Evolutionary conservation across 2,329 filamentous ascomycete genomes (phyloP).

Genomic region (Thielaviopsis euricoi): DNA sequence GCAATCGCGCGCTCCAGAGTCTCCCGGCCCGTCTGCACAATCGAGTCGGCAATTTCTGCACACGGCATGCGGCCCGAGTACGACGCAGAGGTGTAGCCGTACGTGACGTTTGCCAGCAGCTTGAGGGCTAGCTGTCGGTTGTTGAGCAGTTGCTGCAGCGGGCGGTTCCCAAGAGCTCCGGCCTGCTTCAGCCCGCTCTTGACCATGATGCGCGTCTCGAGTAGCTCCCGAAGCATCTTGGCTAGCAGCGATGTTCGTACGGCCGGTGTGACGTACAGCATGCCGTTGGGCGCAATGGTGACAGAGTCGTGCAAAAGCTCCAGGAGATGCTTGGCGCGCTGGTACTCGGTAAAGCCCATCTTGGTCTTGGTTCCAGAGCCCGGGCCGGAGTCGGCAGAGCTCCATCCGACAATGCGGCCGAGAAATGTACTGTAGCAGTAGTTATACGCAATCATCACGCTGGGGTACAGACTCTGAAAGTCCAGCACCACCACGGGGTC

Average conservation of each 20-base stretch:
- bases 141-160: conserved; percentile 63
- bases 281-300: conserved; percentile 88
- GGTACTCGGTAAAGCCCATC: conserved; percentile 52
- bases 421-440: conserved; percentile 97
- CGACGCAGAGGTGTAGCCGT: conserved; percentile 91
- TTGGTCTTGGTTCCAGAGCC: conserved; percentile 46
- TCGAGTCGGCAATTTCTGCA: conserved; percentile 93
- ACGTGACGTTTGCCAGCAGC: conserved; percentile 95
- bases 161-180: background rate
- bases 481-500: conserved; percentile 83
- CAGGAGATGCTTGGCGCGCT: conserved; percentile 50
- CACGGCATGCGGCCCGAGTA: conserved; percentile 98
- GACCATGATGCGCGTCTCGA: conserved; percentile 94
- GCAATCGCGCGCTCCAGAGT: conserved; percentile 89
- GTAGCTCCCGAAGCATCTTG: conserved; percentile 90
- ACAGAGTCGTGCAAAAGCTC: conserved; percentile 43
- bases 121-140: conserved; percentile 90
- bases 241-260: conserved; percentile 82
- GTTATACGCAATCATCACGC: conserved; percentile 98
- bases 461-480: conserved; percentile 92
- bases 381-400: conserved; percentile 36
- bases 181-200: conserved; percentile 63
- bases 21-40: conserved; percentile 89
- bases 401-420: conserved; percentile 71
- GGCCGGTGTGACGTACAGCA: conserved; percentile 80